A percentile compares a stretch with the other conserved stretches of the same genome.
These are phyloP conservation scores for Staphylotrichum tortipilum DNA, from an alignment of 495 filamentous ascomycete species.

Conservation along the genomic window DNA sequence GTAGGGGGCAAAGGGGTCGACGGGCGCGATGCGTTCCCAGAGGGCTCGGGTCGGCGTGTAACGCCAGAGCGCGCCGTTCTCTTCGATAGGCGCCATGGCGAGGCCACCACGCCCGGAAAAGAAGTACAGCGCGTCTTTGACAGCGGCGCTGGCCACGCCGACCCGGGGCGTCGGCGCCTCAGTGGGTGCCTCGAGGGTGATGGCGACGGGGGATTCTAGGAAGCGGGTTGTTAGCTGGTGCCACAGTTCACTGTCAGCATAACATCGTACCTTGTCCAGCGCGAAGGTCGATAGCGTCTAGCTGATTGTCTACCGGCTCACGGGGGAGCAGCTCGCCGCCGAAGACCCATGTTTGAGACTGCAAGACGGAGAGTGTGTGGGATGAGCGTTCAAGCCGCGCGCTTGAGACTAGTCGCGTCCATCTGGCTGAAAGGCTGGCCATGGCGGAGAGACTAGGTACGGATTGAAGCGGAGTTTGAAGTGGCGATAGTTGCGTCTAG, in stretches of 20 bases:
- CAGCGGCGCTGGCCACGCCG: not conserved
- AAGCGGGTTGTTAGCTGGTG: not conserved
- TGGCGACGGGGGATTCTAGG: not conserved
- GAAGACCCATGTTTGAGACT: not conserved
- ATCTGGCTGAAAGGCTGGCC: not conserved
- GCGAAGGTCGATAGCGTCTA: not conserved
- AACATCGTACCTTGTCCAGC: not conserved
- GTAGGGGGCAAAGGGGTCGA: not conserved
- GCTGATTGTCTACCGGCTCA: not conserved
- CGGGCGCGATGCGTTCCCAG: not conserved
- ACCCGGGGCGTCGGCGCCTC: not conserved
- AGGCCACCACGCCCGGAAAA: not conserved
- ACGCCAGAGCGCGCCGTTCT: not conserved
- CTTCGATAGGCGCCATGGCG: not conserved
- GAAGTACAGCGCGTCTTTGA: not conserved
- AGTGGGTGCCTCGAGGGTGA: not conserved
- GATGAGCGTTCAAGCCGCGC: not conserved
- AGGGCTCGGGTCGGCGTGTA: not conserved
- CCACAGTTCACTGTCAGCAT: too few relatives aligned
- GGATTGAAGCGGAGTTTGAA: too few relatives aligned
- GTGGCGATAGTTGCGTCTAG: too few relatives aligned
- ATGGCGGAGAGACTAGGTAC: too few relatives aligned
- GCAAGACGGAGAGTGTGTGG: not conserved
- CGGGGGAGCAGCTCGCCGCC: not conserved
- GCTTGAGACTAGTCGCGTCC: not conserved